phyloP scores from a whole-genome alignment of 2,329 filamentous ascomycete species.

The Falciphora oryzae region DNA sequence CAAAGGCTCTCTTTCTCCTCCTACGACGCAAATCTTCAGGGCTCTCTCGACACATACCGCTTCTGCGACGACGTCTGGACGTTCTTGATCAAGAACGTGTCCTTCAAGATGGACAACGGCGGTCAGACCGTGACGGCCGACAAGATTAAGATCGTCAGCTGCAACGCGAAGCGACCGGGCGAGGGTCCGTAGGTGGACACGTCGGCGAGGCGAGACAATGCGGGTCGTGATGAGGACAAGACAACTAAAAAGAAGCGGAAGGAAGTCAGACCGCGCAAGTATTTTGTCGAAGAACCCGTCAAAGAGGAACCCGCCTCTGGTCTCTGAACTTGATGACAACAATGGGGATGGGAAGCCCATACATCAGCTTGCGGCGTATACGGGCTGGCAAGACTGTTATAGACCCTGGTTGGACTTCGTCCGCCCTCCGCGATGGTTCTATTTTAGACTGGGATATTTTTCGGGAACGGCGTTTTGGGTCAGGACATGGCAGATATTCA shows the following conservation, averaged over 20 bases:
- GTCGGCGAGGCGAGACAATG: neutral
- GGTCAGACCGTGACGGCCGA: constrained; percentile 66
- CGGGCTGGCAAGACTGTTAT: neutral
- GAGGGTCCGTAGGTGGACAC: constrained; percentile 6
- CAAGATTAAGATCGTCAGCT: constrained; percentile 97
- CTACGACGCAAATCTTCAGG: constrained; percentile 45
- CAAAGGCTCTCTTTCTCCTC: neutral
- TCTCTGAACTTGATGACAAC: neutral
- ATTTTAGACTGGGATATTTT: neutral
- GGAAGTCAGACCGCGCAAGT: neutral
- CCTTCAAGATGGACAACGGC: constrained; percentile 91
- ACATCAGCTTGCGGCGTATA: neutral
- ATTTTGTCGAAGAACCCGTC: neutral
- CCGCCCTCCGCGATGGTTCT: neutral
- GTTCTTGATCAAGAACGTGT: constrained; percentile 96
- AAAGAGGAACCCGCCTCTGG: neutral
- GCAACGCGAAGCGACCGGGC: constrained; percentile 68
- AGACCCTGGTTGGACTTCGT: no score
- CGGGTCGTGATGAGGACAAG: neutral
- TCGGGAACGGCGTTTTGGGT: neutral
- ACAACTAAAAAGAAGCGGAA: neutral
- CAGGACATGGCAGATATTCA: neutral
- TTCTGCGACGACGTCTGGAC: constrained; percentile 99
- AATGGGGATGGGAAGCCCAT: neutral
- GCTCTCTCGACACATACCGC: constrained; percentile 94